These are phyloP conservation scores for Sporisorium sorghi DNA, from an alignment of 1,284 basidiomycete species.

Conservation along the genomic window DNA sequence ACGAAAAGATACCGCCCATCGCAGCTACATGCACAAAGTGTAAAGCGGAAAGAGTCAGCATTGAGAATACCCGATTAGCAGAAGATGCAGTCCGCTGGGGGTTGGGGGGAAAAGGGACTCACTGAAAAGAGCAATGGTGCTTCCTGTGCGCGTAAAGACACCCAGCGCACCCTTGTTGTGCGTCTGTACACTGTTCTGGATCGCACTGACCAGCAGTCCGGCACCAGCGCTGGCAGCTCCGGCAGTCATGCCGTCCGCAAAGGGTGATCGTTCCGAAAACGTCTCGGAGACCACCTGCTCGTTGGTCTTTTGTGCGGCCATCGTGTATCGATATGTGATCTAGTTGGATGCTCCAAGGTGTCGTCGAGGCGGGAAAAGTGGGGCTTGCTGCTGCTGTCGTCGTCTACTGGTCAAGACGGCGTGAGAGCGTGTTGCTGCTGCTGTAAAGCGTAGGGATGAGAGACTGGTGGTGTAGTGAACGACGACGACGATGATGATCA, in stretches of 20 bases:
- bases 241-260: constrained; percentile 58
- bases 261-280: constrained; percentile 54
- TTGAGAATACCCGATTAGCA: not conserved
- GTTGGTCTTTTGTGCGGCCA: constrained; percentile 39
- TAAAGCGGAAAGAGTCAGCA: constrained; percentile 8
- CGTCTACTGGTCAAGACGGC: too few species aligned
- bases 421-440: not conserved
- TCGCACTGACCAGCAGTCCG: constrained; percentile 63
- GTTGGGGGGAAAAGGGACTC: too few species aligned
- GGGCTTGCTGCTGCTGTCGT: not conserved
- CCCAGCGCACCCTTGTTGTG: constrained; percentile 89
- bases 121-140: constrained; percentile 82
- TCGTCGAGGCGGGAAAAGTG: too few species aligned
- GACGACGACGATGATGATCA: not conserved
- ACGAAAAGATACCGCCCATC: constrained; percentile 89
- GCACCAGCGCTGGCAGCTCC: constrained; percentile 53
- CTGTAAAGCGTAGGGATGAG: not conserved
- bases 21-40: constrained; percentile 72
- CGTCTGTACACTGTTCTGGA: constrained; percentile 65
- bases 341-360: not conserved
- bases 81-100: too few species aligned
- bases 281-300: constrained; percentile 51
- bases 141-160: constrained; percentile 81
- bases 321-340: constrained; percentile 4
- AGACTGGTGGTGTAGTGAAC: not conserved